Evolutionary conservation across 192 early-diverging fungal genomes (phyloP), one percentile per base, ranked within the genome.

Genomic region (Coemansia sp.): DNA sequence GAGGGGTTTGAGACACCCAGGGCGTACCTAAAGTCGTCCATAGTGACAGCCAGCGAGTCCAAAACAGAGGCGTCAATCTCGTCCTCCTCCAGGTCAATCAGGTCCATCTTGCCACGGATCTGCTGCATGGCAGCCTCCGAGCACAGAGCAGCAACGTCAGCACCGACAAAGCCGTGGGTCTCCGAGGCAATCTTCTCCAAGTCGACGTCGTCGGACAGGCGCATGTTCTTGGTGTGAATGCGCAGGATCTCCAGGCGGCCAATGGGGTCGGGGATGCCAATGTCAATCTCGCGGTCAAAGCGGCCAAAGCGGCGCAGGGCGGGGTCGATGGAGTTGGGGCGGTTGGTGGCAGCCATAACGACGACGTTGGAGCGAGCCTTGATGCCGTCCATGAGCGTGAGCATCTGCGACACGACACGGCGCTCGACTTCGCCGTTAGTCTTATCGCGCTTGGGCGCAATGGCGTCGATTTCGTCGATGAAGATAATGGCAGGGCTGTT

Each of bases 181-280:
- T 99, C 96, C 4, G 94, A 85, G 25, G 97, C 96, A 67, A 99
- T 95, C 79, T 95, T 92, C 75, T 98, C 96, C 54, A 99, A 80
- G 76, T 99, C 96, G 41, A 98, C 97, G 62, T 98, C 95, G 51
- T 98, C 96, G 60, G 87, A 94, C 62, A 99, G 80, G 77, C 96
- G 97, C 97, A 98, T 98, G 74, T 98, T 98, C 85, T 98, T 98
- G 73, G 97, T 98, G 87, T 98, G 97, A 68, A 99, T 98, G 71
- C 96, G 90, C 68, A 99, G 85, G 59, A 99, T 97, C 82, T 98
- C 96, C n/a, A 98, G 87, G 70, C 97, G 93, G 39, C 97, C 97
- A 67, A 91, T 97, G 10, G 96, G 96, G 73, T 99, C 97, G 6
- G 97, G 97, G 67, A 99, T 98, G 74, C 96, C 96, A 84, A 99